These are phyloP conservation scores for Barnettozyma siamensis DNA, from an alignment of 805 yeast genomes.

Conservation along the genomic window DNA sequence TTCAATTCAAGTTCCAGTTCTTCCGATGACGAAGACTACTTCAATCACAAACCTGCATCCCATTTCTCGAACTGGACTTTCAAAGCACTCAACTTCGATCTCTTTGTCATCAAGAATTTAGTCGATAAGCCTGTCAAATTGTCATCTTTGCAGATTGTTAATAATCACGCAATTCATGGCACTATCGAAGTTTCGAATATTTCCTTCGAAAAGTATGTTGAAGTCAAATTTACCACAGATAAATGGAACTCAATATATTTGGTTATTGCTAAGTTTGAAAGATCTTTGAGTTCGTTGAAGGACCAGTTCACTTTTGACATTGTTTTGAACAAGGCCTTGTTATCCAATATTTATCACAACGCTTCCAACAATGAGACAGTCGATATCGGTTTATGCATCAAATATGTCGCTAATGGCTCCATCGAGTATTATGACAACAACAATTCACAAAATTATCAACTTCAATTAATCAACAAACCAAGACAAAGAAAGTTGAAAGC, in stretches of 20 bases:
- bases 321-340: conserved; percentile 29
- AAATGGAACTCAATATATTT: conserved; percentile 44
- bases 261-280: conserved; percentile 25
- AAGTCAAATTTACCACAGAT: conserved; percentile 45
- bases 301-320: conserved; percentile 47
- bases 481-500: conserved; percentile 8
- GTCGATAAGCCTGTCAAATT: conserved; percentile 29
- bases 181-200: conserved; percentile 34
- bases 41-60: conserved; percentile 11
- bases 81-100: conserved; percentile 16
- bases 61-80: conserved; percentile 18
- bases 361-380: conserved; percentile 11
- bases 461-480: conserved; percentile 23
- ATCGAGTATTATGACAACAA: conserved; percentile 37
- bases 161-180: conserved; percentile 36
- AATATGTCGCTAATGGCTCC: conserved; percentile 29
- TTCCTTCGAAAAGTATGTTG: conserved; percentile 34
- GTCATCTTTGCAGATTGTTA: conserved; percentile 33
- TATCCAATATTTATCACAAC: conserved; percentile 12
- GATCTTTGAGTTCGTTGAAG: conserved; percentile 21
- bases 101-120: conserved; percentile 18
- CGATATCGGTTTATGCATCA: conserved; percentile 33
- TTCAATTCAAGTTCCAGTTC: conserved; percentile 10
- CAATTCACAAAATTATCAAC: conserved; percentile 30
- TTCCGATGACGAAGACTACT: conserved; percentile 19